Base-by-base conservation (phyloP, 208 protist species). In the Leishmania mexicana region DNA sequence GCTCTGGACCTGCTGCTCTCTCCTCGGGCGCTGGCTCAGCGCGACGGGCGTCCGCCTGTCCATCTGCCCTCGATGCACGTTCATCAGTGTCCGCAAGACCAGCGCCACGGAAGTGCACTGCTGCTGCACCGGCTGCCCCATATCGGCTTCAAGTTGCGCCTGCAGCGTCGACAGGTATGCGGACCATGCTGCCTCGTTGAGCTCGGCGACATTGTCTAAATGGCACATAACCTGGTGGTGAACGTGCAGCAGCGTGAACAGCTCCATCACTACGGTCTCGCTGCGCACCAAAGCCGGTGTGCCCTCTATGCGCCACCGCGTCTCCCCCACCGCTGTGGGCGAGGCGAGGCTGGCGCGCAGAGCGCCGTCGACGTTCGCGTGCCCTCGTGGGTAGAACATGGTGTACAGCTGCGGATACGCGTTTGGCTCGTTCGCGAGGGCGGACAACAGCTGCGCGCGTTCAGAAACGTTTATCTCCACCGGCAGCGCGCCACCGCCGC, bases 331-430 rank as follows among this genome's bases (percentile, higher is more conserved):
- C 35, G 45, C 73, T 40, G 73, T 24, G n/a, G 73, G 47, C 4
- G 53, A 45, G 53, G 75, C 7, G 24, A 40, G 54, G 58, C 40
- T 21, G 53, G 28, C 6, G 8, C 10, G 10, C 1, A 67, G 58
- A 31, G 10, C 54, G 47, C 17, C 13, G 28, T 31, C 60, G 31
- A 35, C 75, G 38, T 67, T 65, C 6, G 64, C 45, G 64, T 83
- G 78, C 21, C 75, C 67, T 60, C 38, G 35, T 21, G 49, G 60
- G 70, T 82, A 79, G 62, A 85, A 85, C 42, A 85, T n/a, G 42
- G 68, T 38, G 81, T 83, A 75, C 4, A 88, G 85, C 53, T 85
- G 80, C 64, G 85, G 85, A 71, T 84, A 85, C 3, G 47, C 51
- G 11, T 57, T 54, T 0, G 78, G 64, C 4, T 80, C 81, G 54